phyloP scores from a whole-genome alignment of 163 green algal genomes.

The Chloromonas sp. region DNA sequence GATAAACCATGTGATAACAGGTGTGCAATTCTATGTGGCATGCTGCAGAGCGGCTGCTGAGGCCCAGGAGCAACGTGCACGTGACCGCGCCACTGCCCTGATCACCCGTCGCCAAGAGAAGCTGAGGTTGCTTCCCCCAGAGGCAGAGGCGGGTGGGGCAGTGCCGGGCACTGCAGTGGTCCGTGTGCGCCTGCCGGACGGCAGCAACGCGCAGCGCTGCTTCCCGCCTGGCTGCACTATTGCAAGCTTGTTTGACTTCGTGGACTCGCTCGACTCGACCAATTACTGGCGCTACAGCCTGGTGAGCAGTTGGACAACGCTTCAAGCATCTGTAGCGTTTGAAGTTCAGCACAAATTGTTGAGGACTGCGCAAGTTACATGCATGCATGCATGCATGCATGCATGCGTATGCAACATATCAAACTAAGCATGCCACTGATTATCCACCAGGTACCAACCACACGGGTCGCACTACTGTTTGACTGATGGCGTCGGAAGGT shows the following conservation, averaged over 20 bases:
- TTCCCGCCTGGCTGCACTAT: conserved; percentile 30
- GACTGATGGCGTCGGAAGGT: no score
- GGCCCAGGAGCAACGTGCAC: not conserved
- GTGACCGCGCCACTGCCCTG: not conserved
- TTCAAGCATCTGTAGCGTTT: no score
- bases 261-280: conserved; percentile 47
- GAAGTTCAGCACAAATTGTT: no score
- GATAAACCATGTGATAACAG: not conserved
- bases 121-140: conserved; percentile 13
- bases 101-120: conserved; percentile 6
- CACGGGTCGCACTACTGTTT: no score
- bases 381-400: no score
- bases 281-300: conserved; percentile 20
- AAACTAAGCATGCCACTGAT: no score
- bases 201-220: conserved; percentile 32
- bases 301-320: not conserved
- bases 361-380: no score
- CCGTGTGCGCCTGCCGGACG: conserved; percentile 48
- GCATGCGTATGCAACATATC: no score
- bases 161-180: conserved; percentile 25
- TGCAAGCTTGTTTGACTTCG: conserved; percentile 44
- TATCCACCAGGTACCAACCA: no score
- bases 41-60: no score
- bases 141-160: conserved; percentile 17
- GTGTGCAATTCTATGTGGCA: not conserved